These are phyloP conservation scores for Rubia peregrina DNA, from an alignment of 305 asterid genomes.

Conservation along the genomic window DNA sequence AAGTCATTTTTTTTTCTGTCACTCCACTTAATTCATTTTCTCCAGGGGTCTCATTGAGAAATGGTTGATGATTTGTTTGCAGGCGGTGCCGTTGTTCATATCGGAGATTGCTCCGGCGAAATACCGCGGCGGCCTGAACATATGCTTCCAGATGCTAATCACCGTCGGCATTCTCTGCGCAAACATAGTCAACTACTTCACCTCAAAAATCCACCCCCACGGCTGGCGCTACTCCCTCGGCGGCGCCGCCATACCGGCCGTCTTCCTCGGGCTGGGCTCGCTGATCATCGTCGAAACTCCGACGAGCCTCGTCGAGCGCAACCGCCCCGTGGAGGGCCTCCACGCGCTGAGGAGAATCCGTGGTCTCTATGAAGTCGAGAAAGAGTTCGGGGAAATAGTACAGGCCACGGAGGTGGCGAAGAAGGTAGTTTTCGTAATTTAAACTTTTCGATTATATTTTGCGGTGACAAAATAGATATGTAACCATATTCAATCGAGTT, in stretches of 20 bases:
- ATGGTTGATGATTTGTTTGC: background rate
- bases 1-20: no score
- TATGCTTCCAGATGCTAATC: constrained; percentile 27
- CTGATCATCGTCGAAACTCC: constrained; percentile 31
- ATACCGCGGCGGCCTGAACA: constrained; percentile 27
- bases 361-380: constrained; percentile 22
- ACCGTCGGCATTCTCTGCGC: constrained; percentile 26
- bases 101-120: constrained; percentile 34
- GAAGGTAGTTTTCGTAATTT: background rate
- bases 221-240: constrained; percentile 29
- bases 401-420: constrained; percentile 20
- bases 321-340: constrained; percentile 22
- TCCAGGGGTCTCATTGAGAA: background rate
- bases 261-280: constrained; percentile 27
- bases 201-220: constrained; percentile 17
- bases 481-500: no score
- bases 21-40: no score
- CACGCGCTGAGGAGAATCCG: constrained; percentile 22
- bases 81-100: constrained; percentile 30
- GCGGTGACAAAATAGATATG: no score
- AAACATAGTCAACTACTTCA: constrained; percentile 18
- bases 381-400: constrained; percentile 21
- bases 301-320: constrained; percentile 32
- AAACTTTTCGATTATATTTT: no score
- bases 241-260: constrained; percentile 34